Base-by-base conservation (phyloP, 108 stramenopile species). In the Aurantiochytrium sp. region DNA sequence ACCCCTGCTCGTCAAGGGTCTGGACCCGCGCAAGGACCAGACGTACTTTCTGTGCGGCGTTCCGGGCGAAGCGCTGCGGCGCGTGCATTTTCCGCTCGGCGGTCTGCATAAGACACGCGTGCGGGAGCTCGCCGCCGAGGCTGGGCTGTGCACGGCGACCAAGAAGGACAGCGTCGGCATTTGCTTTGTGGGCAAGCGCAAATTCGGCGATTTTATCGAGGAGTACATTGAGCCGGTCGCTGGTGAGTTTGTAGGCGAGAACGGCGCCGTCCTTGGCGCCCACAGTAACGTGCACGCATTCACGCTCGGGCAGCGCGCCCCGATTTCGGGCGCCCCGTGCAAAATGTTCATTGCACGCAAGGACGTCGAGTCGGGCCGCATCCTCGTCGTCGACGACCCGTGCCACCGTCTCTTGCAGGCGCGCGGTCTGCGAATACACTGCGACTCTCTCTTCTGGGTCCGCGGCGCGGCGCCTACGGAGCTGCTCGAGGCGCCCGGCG, bases 161-260 rank as follows among this genome's bases (percentile, higher is more conserved):
- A 97, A 97, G 91, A 88, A 92, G 73, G 98, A 98, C 54, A 94
- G 93, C 19, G 95, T 96, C 92, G 98, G 98, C 4, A 96, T 98
- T 85, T 98, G 98, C 88, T 98, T 97, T 91, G 94, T 98, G 10
- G 97, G 97, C 22, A 96, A 96, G 89, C 94, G 96, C 48, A 92
- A 93, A 54, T 95, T 96, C 92, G 93, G 91, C 22, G 91, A 93
- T 0, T 98, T 97, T 87, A 87, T 98, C 34, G 91, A 95, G 4
- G 91, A 97, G 87, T 97, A 97, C 89, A 52, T 97, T 30, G 86
- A 91, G 10, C 89, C 91, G 37, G 37, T 54, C 4, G 87, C 89
- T 59, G 94, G 95, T 54, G 55, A 89, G 34, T 96, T 96, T 87
- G 91, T 95, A 41, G 93, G 95, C 87, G 91, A 96, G 17, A 95